phyloP scores from a whole-genome alignment of 108 stramenopile species.

The Chaetoceros muelleri region DNA sequence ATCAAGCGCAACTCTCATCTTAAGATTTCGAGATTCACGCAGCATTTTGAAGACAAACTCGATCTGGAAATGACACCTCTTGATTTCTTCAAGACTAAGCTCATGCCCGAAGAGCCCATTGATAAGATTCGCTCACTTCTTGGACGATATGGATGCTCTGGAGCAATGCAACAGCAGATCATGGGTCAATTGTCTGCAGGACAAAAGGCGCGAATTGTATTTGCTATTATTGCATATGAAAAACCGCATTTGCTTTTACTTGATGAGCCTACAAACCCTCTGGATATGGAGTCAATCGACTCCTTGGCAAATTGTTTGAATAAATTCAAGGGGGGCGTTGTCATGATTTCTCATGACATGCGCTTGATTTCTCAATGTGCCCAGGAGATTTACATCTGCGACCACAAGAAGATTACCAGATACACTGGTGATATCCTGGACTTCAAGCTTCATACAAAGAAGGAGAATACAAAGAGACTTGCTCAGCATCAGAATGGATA shows the following conservation, averaged over 20 bases:
- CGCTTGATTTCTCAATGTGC: slow-evolving; percentile 96
- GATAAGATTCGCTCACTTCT: slow-evolving; percentile 76
- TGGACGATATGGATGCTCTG: slow-evolving; percentile 94
- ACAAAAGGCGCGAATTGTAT: slow-evolving; percentile 95
- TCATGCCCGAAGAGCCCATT: slow-evolving; percentile 69
- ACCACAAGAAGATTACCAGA: slow-evolving; percentile 75
- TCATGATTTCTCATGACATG: slow-evolving; percentile 99
- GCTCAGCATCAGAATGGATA: slow-evolving; percentile 88
- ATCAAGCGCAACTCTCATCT: slow-evolving; percentile 91
- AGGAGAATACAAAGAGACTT: slow-evolving; percentile 79
- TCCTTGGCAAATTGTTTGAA: slow-evolving; percentile 92
- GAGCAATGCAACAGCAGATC: slow-evolving; percentile 67
- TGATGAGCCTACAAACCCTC: slow-evolving; percentile 96
- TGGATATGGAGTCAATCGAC: slow-evolving; percentile 98
- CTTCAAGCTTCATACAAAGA: slow-evolving; percentile 83
- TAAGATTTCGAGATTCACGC: slow-evolving; percentile 91
- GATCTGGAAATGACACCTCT: slow-evolving; percentile 92
- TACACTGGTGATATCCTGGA: slow-evolving; percentile 92
- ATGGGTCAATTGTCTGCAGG: slow-evolving; percentile 92
- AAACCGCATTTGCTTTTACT: slow-evolving; percentile 94
- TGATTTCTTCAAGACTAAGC: slow-evolving; percentile 89
- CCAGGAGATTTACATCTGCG: slow-evolving; percentile 95
- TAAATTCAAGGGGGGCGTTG: slow-evolving; percentile 94
- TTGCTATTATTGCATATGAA: slow-evolving; percentile 94
- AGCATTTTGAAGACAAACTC: slow-evolving; percentile 98